A percentile compares a stretch with the other conserved stretches of the same genome.
Conservation (phyloP, 2,329 filamentous ascomycete genomes). For the Venturia carpophila region DNA sequence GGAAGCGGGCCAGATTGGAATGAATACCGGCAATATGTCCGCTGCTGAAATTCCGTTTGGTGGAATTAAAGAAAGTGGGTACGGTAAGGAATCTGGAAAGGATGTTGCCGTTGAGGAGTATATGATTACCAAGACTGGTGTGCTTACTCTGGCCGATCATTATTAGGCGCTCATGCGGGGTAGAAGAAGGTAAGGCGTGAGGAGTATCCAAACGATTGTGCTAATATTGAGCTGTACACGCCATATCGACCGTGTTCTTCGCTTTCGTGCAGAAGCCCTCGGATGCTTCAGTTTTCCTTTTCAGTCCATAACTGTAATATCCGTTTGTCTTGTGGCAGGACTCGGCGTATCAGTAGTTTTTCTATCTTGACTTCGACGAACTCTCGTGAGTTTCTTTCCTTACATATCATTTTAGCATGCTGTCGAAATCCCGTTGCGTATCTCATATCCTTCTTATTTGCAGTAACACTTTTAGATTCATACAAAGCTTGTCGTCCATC, state of each 20-base stretch:
- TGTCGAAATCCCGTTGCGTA: no score
- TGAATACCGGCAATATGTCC: constrained; percentile 57
- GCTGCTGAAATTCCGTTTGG: constrained; percentile 60
- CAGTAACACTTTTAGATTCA: background rate
- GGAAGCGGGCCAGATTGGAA: constrained; percentile 49
- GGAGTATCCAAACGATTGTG: background rate
- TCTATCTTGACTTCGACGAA: no score
- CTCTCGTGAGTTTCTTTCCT: no score
- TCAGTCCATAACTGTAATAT: no score
- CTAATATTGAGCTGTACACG: background rate
- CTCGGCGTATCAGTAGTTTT: no score
- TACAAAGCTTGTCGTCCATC: background rate
- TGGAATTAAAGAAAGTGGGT: constrained; percentile 60
- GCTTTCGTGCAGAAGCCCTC: no score
- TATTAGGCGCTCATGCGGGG: constrained; percentile 1
- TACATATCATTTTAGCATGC: no score
- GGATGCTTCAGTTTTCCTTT: no score
- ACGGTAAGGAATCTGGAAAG: constrained; percentile 60
- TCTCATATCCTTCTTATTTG: no score
- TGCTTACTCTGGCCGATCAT: constrained; percentile 48
- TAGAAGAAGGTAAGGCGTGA: background rate
- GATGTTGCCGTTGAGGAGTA: constrained; percentile 58
- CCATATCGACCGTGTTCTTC: background rate
- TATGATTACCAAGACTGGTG: constrained; percentile 57
- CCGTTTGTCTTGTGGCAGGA: no score